phyloP scores from a whole-genome alignment of 2,329 filamentous ascomycete genomes.

The Nothophaeocryptopus gaeumannii region DNA sequence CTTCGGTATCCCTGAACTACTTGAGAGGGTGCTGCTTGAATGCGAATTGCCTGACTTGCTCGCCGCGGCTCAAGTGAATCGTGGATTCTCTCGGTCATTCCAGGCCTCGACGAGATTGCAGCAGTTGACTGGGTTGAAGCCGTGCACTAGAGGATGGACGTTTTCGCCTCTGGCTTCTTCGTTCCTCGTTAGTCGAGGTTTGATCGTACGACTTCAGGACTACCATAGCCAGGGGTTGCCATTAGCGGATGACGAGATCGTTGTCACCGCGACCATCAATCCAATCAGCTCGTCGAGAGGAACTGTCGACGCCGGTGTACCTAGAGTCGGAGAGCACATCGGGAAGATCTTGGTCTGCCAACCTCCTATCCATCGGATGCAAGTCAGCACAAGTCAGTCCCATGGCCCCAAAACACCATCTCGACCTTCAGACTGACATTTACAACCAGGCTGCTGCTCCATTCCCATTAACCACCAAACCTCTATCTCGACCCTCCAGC shows the following conservation, averaged over 20 bases:
- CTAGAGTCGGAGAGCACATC: neutral
- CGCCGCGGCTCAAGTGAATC: slow-evolving; percentile 1
- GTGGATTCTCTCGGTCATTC: slow-evolving; percentile 3
- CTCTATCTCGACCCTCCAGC: neutral
- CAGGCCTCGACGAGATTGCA: slow-evolving; percentile 4
- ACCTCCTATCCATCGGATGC: slow-evolving; percentile 14
- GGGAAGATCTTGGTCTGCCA: slow-evolving; percentile 14
- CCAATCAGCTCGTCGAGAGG: neutral
- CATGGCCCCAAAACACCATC: neutral
- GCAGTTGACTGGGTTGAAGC: slow-evolving; percentile 1
- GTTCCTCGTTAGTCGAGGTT: slow-evolving; percentile 7
- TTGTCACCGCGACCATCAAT: slow-evolving; percentile 1
- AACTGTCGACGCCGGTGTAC: neutral
- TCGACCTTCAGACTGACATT: neutral
- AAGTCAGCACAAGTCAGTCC: slow-evolving; percentile 2
- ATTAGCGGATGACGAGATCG: slow-evolving; percentile 1
- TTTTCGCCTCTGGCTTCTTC: slow-evolving; percentile 7
- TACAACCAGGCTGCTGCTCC: slow-evolving; percentile 6
- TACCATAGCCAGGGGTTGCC: neutral
- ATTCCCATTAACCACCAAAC: neutral
- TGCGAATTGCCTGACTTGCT: slow-evolving; percentile 5
- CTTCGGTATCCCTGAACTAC: slow-evolving; percentile 8
- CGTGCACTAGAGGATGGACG: neutral
- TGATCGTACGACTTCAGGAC: neutral
- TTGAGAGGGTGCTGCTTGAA: slow-evolving; percentile 12